A percentile compares a stretch with the other conserved stretches of the same genome.
Conservation (phyloP, 164 flowering plant genomes). For the Tetrastigma voinierianum region DNA sequence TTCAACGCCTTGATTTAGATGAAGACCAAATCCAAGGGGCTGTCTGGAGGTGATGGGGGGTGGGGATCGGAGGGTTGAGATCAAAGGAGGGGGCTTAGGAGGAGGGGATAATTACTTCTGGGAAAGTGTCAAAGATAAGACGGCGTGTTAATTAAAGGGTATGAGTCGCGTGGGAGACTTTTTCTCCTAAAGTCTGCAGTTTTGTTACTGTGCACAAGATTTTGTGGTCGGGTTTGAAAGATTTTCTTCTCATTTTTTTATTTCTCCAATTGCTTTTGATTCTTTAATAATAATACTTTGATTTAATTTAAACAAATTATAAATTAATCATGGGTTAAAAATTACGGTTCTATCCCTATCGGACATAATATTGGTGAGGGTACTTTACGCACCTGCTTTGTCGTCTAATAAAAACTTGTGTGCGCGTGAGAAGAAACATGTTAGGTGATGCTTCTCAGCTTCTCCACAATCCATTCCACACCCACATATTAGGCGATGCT, state of each 20-base stretch:
- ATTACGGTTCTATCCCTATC: not conserved
- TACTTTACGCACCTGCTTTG: too few species aligned
- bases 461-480: too few species aligned
- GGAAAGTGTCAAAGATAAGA: conserved; percentile 2
- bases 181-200: conserved; percentile 18
- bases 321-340: not conserved
- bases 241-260: conserved; percentile 18
- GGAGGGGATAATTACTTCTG: not conserved
- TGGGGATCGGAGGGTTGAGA: not conserved
- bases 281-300: not conserved
- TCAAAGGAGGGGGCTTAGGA: not conserved
- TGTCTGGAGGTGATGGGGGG: not conserved
- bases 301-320: not conserved
- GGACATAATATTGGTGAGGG: too few species aligned
- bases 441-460: too few species aligned
- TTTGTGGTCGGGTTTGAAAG: conserved; percentile 32
- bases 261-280: not conserved
- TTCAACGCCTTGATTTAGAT: not conserved
- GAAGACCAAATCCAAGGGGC: not conserved
- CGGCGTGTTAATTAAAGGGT: conserved; percentile 14
- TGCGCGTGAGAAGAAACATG: too few species aligned
- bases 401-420: too few species aligned
- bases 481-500: too few species aligned
- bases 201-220: conserved; percentile 30
- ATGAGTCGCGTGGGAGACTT: conserved; percentile 27